These are phyloP conservation scores for Diaporthe humulicola DNA, from an alignment of 2,329 filamentous ascomycete species.

Conservation along the genomic window DNA sequence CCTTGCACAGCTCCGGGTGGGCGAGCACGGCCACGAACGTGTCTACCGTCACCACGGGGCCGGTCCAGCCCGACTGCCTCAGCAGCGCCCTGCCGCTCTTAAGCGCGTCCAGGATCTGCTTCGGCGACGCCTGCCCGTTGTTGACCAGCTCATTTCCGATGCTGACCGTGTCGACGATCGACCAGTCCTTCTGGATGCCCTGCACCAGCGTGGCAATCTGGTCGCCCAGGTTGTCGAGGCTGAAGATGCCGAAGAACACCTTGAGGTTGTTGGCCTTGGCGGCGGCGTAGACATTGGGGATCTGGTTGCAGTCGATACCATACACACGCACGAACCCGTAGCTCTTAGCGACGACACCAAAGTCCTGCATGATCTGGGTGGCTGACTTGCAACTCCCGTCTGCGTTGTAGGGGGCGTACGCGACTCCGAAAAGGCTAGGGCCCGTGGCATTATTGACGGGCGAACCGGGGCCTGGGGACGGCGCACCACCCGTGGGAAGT, in stretches of 20 bases:
- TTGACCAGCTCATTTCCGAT: constrained; percentile 88
- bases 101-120: constrained; percentile 70
- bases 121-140: constrained; percentile 65
- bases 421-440: constrained; percentile 54
- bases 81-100: constrained; percentile 69
- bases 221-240: constrained; percentile 66
- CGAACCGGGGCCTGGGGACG: background rate
- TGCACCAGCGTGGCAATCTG: constrained; percentile 73
- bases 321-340: constrained; percentile 82
- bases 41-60: constrained; percentile 84
- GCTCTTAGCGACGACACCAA: constrained; percentile 63
- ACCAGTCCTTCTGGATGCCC: constrained; percentile 75
- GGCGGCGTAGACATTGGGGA: constrained; percentile 71
- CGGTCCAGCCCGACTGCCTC: constrained; percentile 73
- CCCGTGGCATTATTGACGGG: constrained; percentile 32
- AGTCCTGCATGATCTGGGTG: constrained; percentile 73
- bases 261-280: constrained; percentile 75
- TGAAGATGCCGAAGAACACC: constrained; percentile 81
- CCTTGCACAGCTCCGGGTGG: constrained; percentile 78
- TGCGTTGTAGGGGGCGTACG: constrained; percentile 63
- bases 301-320: constrained; percentile 83
- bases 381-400: constrained; percentile 76
- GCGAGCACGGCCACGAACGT: constrained; percentile 77
- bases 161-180: constrained; percentile 76
- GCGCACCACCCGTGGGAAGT: background rate